Evolutionary conservation across 345 rosid species (phyloP).

Genomic region (Balakata baccata): DNA sequence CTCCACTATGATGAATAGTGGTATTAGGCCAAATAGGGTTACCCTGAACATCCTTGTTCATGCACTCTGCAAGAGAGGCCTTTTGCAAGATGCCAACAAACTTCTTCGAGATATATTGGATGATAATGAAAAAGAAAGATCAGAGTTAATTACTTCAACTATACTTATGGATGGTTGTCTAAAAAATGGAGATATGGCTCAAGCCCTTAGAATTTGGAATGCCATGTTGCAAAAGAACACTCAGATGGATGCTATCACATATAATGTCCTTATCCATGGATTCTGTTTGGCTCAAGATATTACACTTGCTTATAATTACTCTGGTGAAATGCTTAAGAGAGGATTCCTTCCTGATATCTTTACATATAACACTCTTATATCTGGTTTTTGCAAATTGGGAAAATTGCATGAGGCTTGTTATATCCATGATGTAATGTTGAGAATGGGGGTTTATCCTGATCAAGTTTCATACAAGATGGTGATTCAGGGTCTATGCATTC

Average conservation of each 20-base stretch:
- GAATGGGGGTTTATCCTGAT: conserved; percentile 57
- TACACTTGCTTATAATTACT: conserved; percentile 42
- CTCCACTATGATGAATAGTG: conserved; percentile 44
- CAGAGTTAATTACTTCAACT: conserved; percentile 51
- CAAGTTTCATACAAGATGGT: conserved; percentile 50
- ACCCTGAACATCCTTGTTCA: conserved; percentile 61
- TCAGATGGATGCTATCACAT: conserved; percentile 45
- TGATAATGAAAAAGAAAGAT: conserved; percentile 30
- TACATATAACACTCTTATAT: conserved; percentile 63
- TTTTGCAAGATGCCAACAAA: conserved; percentile 43
- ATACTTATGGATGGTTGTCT: conserved; percentile 67
- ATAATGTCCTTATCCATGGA: conserved; percentile 69
- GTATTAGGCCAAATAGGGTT: conserved; percentile 55
- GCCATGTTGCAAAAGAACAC: conserved; percentile 32
- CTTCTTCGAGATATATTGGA: conserved; percentile 45
- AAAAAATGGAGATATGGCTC: conserved; percentile 49
- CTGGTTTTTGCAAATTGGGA: conserved; percentile 57
- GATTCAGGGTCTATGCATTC: conserved; percentile 52
- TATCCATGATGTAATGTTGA: conserved; percentile 44
- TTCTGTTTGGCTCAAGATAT: conserved; percentile 39
- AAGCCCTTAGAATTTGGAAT: conserved; percentile 52
- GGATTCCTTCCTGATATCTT: conserved; percentile 58
- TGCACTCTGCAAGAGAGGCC: conserved; percentile 62
- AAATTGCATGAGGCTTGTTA: conserved; percentile 52
- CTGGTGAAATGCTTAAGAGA: conserved; percentile 62